Evolutionary conservation across 768 basidiomycete genomes (phyloP).

Genomic region (Nidularia pulvinata): DNA sequence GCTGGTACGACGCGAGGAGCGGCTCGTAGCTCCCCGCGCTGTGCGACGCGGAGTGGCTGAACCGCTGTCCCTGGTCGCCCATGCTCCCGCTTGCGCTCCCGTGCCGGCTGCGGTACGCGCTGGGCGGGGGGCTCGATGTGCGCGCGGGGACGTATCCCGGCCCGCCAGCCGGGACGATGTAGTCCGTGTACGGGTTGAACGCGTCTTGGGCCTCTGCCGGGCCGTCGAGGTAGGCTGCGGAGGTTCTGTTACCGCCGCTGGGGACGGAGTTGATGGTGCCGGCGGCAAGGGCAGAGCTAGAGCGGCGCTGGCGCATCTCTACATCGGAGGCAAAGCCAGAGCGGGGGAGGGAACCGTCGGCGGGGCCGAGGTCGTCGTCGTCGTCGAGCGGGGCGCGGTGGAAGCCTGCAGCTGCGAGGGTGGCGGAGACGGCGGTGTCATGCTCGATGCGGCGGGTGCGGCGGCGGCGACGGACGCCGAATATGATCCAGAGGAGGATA

Average conservation of each 20-base stretch:
- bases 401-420: conserved; percentile 70
- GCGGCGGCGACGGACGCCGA: conserved; percentile 67
- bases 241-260: conserved; percentile 9
- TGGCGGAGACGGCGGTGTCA: conserved; percentile 71
- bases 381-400: conserved; percentile 68
- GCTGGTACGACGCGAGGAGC: conserved; percentile 42
- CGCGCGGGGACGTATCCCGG: conserved; percentile 46
- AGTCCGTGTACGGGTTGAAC: conserved; percentile 58
- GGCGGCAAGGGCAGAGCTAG: conserved; percentile 29
- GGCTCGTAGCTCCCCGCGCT: conserved; percentile 63
- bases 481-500: conserved; percentile 69
- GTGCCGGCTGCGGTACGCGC: conserved; percentile 26
- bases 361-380: conserved; percentile 53
- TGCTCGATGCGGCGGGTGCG: conserved; percentile 62
- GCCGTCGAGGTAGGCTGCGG: conserved; percentile 33
- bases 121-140: conserved; percentile 45
- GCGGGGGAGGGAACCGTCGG: conserved; percentile 13
- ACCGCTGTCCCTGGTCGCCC: conserved; percentile 4
- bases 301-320: conserved; percentile 41
- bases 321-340: conserved; percentile 24
- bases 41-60: conserved; percentile 13
- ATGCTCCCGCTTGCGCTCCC: conserved; percentile 8
- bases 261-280: conserved; percentile 15
- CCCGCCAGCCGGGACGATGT: conserved; percentile 22
- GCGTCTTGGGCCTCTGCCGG: conserved; percentile 26